Base-by-base conservation (phyloP, 2,329 filamentous ascomycete genomes). In the Cladophialophora immunda region DNA sequence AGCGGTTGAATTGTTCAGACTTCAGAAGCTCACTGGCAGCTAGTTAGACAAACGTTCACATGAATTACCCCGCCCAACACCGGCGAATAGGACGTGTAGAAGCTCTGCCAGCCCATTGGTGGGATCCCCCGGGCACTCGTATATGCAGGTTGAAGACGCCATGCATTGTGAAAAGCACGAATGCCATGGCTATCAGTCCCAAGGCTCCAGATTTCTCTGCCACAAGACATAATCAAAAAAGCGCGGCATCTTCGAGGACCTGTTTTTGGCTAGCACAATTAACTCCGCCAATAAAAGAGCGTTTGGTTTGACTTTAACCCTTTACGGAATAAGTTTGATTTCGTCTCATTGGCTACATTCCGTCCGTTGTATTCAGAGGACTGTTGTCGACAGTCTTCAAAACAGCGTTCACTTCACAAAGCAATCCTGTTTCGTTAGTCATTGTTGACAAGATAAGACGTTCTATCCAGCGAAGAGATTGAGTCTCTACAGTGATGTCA, bases 341-440 rank as follows among this genome's bases (percentile, higher is more conserved):
- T 54, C 29, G 11, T 27, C 50, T 54, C 9, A 54, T 54, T 54
- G 50, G 50, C 50, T 29, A 5, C 22, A 27, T 54, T 29, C 25
- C 11, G 4, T 3, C 13, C 8, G 22, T 6, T 13, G 9, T 5
- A 45, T 45, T 2, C 7, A 3, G n/a, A 19, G 38, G 38, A 45
- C 17, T n/a, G 9, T 15, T 19, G 7, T 5, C 38, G n/a, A 9
- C 38, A n/a, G 6, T 1, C 1, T 45, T 13, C 8, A 7, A 45
- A 45, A n/a, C 5, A 6, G 17, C 13, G 5, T 6, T 38, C 17
- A 19, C 4, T n/a, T 19, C 13, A 15, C 38, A 45, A 45, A 34
- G 32, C 32, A 34, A 34, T 13, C 7, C 32, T 34, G 6, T 34
- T 34, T 34, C 5, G 32, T 34, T 13, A 13, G 32, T 5, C 32